Evolutionary conservation across 805 yeast species (phyloP), one percentile per base, ranked within the genome.

Genomic region (Candida saitoana): DNA sequence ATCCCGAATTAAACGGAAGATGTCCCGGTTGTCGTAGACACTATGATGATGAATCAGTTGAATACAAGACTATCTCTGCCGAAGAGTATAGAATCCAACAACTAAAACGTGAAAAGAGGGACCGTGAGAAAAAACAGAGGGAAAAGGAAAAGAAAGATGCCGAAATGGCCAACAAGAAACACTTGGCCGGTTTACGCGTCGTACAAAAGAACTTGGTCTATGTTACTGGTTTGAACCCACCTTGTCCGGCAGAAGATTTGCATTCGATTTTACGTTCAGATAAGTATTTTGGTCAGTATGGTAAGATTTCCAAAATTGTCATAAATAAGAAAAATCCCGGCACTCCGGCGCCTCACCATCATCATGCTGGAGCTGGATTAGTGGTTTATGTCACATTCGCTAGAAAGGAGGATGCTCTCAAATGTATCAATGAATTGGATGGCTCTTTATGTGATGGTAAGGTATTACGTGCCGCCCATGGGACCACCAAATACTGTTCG

Each of bases 401-500:
- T 4, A 77, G 78, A 46, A 93, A 90, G 58, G 99, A 93, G 51
- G 99, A 93, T 58, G 99, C 99, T 1, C 85, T 91, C 39, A 79
- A 77, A 55, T 93, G 99, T 68, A 93, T 93, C 42, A 80, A 82
- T 32, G 95, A 95, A 38, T 87, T 93, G 38, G 87, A 93, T 63
- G 98, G 98, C 7, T 84, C 96, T 1, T 73, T 88, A 35, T 84
- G 90, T 62, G 99, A 93, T 59, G 97, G 98, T 2, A 79, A 89
- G 55, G 74, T 84, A 25, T 73, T 93, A 48, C 76, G 91, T 47
- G 99, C 99, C 12, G 97, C 98, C 0, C 95, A 90, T 62, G 99
- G 99, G 59, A 93, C 99, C 3, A 93, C 99, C 9, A 93, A 93
- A 64, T 93, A 93, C 69, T 93, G 99, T 63, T 87, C 96, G n/a